Base-by-base conservation (phyloP, 805 yeast genomes). In the Sugiyamaella mastotermitis region DNA sequence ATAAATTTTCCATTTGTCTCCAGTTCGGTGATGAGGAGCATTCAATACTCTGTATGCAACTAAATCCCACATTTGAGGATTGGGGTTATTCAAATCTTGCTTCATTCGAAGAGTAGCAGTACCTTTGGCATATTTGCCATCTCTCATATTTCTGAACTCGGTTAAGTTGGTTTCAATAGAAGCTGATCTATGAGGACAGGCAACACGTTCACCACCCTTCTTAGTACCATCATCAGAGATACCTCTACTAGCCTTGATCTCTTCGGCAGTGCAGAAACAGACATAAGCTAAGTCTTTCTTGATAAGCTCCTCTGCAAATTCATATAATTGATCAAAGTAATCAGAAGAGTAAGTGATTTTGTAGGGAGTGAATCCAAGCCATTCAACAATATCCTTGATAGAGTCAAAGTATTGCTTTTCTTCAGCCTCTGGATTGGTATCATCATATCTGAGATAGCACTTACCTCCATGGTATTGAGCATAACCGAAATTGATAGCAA, bases 1-100 rank as follows among this genome's bases (percentile, higher is more conserved):
- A 57, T 92, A 92, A 45, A 92, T 90, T 65, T 83, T 85, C 99
- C 99, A 92, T 64, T 84, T 84, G 57, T 77, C 81, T 40, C 97
- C 99, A 9, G 98, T 92, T 66, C 97, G 80, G 64, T 90, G 94
- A 64, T 92, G 98, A 23, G 87, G 76, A 10, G 95, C 87, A 52
- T 90, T 74, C 52, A 92, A 70, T 3, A 92, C 95, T 61, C 99
- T 77, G 66, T 92, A 92, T 9, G 98, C 98, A 46, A 92, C 92
- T 48, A 92, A 72, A 65, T 92, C 99, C 99, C 99, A 92, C 98
- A 92, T 92, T 67, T 92, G 98, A 13, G 99, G 99, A 47, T 85
- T 83, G 47, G 96, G 95, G 13, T 92, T 83, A 6, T 62, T 58
- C 47, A 92, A 67, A 56, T 92, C 95, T 70, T 86, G 96, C 61